Evolutionary conservation across 1,284 basidiomycete species (phyloP).

Genomic region (Cutaneotrichosporon curvatum): DNA sequence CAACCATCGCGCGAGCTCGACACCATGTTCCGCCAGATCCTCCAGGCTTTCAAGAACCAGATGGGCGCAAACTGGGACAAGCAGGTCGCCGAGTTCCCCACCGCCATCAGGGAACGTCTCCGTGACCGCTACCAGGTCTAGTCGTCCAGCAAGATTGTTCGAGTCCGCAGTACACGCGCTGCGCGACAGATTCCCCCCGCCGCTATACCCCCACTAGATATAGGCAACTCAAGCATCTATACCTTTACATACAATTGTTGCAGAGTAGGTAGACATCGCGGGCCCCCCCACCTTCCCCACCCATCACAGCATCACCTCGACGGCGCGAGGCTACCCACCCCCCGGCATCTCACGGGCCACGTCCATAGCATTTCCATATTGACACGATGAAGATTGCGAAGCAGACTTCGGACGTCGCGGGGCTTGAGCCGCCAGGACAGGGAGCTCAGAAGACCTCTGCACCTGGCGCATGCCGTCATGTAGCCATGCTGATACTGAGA

Average conservation of each 20-base stretch:
- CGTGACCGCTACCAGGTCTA: slow-evolving; percentile 44
- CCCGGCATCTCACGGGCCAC: slow-evolving; percentile 7
- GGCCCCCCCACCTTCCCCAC: background rate
- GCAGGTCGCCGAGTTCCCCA: slow-evolving; percentile 34
- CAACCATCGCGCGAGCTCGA: slow-evolving; percentile 81
- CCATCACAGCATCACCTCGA: slow-evolving; percentile 12
- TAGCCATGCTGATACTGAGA: no score
- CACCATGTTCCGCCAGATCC: slow-evolving; percentile 67
- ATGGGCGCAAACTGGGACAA: slow-evolving; percentile 41
- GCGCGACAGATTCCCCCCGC: slow-evolving; percentile 14
- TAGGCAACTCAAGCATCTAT: slow-evolving; percentile 22
- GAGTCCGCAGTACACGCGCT: background rate
- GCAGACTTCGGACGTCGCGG: background rate
- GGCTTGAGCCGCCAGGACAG: no score
- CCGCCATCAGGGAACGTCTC: slow-evolving; percentile 40
- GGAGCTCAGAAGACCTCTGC: no score
- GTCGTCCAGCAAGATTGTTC: background rate
- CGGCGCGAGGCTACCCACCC: slow-evolving; percentile 13
- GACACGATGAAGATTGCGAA: slow-evolving; percentile 8
- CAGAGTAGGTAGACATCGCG: slow-evolving; percentile 15
- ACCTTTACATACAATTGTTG: slow-evolving; percentile 19
- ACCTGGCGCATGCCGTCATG: no score
- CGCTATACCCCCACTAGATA: slow-evolving; percentile 18
- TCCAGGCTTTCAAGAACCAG: slow-evolving; percentile 43
- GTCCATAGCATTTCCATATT: slow-evolving; percentile 18